A percentile compares a stretch with the other conserved stretches of the same genome.
phyloP scores from a whole-genome alignment of 768 basidiomycete species.

The Tricholoma bakamatsutake region DNA sequence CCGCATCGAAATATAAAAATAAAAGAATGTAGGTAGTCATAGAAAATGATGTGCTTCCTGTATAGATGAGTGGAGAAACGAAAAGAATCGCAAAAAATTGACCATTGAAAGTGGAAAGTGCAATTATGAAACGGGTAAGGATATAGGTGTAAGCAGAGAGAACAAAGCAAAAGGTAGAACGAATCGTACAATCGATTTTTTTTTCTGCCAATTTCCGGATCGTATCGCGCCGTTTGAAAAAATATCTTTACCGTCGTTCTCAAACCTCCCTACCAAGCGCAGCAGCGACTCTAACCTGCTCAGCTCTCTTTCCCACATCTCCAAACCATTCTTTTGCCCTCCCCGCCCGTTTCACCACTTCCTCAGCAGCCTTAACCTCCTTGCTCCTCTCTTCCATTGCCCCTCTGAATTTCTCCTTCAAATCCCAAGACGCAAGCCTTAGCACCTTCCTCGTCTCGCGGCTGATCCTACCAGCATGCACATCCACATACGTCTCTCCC shows the following conservation, averaged over 20 bases:
- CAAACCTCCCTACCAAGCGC: conserved; percentile 8
- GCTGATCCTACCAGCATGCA: conserved; percentile 63
- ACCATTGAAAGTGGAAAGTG: not conserved
- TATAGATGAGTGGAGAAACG: not conserved
- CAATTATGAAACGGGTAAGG: not conserved
- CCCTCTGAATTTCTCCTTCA: conserved; percentile 71
- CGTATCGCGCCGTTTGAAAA: not conserved
- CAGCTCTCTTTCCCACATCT: conserved; percentile 42
- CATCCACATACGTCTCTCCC: conserved; percentile 57
- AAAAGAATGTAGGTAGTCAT: not conserved
- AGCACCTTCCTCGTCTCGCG: conserved; percentile 93
- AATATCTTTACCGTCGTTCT: not conserved
- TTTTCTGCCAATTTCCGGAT: not conserved
- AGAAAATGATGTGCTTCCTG: not conserved
- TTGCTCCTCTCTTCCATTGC: conserved; percentile 75
- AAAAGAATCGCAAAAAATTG: not conserved
- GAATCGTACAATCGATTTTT: not conserved
- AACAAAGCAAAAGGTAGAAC: not conserved
- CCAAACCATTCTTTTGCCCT: conserved; percentile 73
- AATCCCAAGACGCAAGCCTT: conserved; percentile 84
- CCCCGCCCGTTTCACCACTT: conserved; percentile 60
- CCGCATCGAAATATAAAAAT: not conserved
- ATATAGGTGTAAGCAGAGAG: not conserved
- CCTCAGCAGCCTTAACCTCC: conserved; percentile 76
- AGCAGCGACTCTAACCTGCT: conserved; percentile 33